Percentiles rank a stretch among this genome's conserved stretches.
Conservation (phyloP, 1,139 yeast genomes). For the Pichiaceae sp. region DNA sequence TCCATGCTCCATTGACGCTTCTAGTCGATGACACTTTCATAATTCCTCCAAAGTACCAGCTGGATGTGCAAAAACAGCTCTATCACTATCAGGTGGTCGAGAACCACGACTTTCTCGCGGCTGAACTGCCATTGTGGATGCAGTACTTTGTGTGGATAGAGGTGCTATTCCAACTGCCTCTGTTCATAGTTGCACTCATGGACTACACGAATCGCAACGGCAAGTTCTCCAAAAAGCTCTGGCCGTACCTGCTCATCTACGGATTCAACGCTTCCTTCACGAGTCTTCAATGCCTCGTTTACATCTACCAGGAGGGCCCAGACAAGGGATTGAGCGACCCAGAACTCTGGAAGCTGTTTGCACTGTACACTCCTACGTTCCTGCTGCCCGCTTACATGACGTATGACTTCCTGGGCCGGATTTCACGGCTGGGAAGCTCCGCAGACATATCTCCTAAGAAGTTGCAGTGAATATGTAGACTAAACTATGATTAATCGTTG, state of each 20-base stretch:
- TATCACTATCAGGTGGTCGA: constrained; percentile 48
- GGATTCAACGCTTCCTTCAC: constrained; percentile 74
- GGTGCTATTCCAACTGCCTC: constrained; percentile 66
- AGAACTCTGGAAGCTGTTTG: constrained; percentile 36
- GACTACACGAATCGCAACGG: constrained; percentile 12
- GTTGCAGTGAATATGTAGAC: too few species aligned
- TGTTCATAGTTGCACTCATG: constrained; percentile 43
- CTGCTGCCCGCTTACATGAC: constrained; percentile 53
- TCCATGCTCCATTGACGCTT: constrained; percentile 71
- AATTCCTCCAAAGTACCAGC: constrained; percentile 45
- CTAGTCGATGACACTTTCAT: constrained; percentile 68
- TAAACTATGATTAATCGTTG: constrained; percentile 10
- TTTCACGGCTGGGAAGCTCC: too few species aligned
- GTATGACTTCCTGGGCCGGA: constrained; percentile 29
- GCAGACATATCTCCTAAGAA: too few species aligned
- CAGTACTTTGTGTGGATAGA: constrained; percentile 64
- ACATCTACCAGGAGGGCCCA: constrained; percentile 29
- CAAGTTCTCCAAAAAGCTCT: constrained; percentile 13
- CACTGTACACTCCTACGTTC: constrained; percentile 60
- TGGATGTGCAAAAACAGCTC: constrained; percentile 38
- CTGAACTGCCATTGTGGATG: constrained; percentile 60
- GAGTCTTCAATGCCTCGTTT: constrained; percentile 54
- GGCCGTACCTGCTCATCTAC: constrained; percentile 50
- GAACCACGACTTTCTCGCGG: constrained; percentile 66
- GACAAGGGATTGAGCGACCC: constrained; percentile 27